A percentile compares a stretch with the other conserved stretches of the same genome.
Evolutionary conservation across 495 filamentous ascomycete species (phyloP).

Genomic region (Letharia lupina): DNA sequence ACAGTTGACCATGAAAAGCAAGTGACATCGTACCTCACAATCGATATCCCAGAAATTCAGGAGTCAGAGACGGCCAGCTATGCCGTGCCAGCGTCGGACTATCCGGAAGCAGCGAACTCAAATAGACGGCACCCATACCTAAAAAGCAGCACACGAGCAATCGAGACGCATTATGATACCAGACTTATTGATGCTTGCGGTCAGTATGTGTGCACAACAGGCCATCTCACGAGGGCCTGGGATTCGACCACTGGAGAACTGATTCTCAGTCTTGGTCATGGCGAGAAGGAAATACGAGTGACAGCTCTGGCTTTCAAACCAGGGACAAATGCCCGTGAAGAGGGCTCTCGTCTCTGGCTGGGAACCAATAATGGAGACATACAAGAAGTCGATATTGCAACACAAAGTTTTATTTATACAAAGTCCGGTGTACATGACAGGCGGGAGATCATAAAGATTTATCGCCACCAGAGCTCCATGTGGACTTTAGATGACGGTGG

Average conservation of each 20-base stretch:
- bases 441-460: conserved; percentile 77
- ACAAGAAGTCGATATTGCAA: conserved; percentile 72
- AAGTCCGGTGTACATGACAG: conserved; percentile 67
- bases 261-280: conserved; percentile 69
- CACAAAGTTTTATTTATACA: conserved; percentile 55
- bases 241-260: conserved; percentile 71
- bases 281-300: conserved; percentile 64
- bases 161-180: conserved; percentile 76
- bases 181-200: conserved; percentile 80
- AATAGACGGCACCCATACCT: conserved; percentile 76
- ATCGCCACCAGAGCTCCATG: conserved; percentile 77
- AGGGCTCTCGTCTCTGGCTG: conserved; percentile 81
- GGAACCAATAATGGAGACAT: conserved; percentile 82
- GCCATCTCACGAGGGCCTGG: conserved; percentile 79
- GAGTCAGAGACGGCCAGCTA: conserved; percentile 9
- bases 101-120: conserved; percentile 74
- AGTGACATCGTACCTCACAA: neutral
- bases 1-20: neutral
- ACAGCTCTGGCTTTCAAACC: conserved; percentile 82
- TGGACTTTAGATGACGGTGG: conserved; percentile 93
- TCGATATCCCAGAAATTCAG: conserved; percentile 14
- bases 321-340: conserved; percentile 59
- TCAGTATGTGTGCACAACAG: conserved; percentile 76
- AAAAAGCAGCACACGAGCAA: conserved; percentile 60
- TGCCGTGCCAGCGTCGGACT: conserved; percentile 40